Conservation (phyloP, 257 asterid genomes). For the Penstemon newberryi region DNA sequence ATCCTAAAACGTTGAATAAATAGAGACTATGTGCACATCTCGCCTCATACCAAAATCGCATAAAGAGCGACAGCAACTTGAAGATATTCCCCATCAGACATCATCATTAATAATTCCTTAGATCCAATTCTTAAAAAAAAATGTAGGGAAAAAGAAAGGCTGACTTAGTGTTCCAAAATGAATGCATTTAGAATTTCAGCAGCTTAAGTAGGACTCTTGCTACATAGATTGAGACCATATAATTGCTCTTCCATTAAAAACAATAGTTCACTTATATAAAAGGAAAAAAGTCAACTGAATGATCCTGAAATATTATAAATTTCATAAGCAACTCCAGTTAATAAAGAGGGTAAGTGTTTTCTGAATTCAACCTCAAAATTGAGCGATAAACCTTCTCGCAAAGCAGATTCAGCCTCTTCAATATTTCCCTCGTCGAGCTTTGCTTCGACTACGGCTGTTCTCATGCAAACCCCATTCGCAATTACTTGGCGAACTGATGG, state of each 20-base stretch:
- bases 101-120: background rate
- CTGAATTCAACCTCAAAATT: constrained; percentile 74
- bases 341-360: background rate
- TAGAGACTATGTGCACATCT: too few relatives aligned
- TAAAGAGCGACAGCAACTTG: background rate
- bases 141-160: background rate
- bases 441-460: constrained; percentile 71
- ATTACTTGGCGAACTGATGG: constrained; percentile 61
- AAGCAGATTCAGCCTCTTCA: constrained; percentile 96
- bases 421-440: constrained; percentile 92
- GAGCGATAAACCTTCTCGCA: constrained; percentile 89
- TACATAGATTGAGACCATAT: too few relatives aligned
- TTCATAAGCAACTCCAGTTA: background rate
- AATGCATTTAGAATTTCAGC: too few relatives aligned
- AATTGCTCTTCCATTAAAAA: constrained; percentile 11
- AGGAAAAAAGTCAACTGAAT: background rate
- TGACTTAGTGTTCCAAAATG: too few relatives aligned
- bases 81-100: background rate
- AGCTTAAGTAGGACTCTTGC: too few relatives aligned
- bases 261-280: background rate
- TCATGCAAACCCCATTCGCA: constrained; percentile 81
- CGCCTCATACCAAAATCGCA: too few relatives aligned
- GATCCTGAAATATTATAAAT: constrained; percentile 13
- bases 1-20: too few relatives aligned
- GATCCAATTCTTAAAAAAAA: background rate